A percentile compares a stretch with the other conserved stretches of the same genome.
phyloP scores from a whole-genome alignment of 345 rosid species.

The Trapa bicornis region DNA sequence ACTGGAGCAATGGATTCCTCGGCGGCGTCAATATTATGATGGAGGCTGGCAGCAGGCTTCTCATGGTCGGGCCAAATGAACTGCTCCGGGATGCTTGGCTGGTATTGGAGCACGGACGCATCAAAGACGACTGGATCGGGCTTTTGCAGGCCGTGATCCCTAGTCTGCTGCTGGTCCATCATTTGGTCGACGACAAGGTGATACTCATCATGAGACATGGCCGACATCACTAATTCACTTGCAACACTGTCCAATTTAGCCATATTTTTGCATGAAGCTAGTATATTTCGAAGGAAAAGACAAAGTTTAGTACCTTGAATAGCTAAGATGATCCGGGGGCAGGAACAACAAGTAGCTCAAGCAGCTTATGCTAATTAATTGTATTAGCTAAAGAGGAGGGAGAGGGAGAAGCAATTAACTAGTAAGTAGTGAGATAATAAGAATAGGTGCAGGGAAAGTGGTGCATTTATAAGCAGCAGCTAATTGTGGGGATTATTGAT shows the following conservation, averaged over 20 bases:
- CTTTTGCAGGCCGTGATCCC: slow-evolving; percentile 4
- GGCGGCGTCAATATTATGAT: slow-evolving; percentile 4
- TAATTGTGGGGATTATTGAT: too few relatives aligned
- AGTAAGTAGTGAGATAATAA: too few relatives aligned
- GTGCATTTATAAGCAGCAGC: too few relatives aligned
- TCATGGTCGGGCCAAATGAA: slow-evolving; percentile 92
- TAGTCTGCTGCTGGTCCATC: too few relatives aligned
- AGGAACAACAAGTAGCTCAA: neutral
- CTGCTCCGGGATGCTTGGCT: slow-evolving; percentile 46
- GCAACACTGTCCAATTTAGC: slow-evolving; percentile 16
- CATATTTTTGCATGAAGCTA: slow-evolving; percentile 15
- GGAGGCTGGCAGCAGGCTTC: slow-evolving; percentile 20
- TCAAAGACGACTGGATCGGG: slow-evolving; percentile 50
- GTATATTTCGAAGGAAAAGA: too few relatives aligned
- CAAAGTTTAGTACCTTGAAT: neutral
- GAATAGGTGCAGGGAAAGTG: too few relatives aligned
- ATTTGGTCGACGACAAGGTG: too few relatives aligned
- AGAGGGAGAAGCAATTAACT: too few relatives aligned
- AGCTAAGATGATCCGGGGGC: too few relatives aligned
- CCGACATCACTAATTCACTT: neutral
- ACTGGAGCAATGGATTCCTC: slow-evolving; percentile 59
- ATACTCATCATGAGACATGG: neutral
- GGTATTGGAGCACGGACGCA: slow-evolving; percentile 39
- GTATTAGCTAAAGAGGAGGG: too few relatives aligned
- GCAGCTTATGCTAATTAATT: too few relatives aligned